phyloP scores from a whole-genome alignment of 345 rosid species.

The Salix brachista region DNA sequence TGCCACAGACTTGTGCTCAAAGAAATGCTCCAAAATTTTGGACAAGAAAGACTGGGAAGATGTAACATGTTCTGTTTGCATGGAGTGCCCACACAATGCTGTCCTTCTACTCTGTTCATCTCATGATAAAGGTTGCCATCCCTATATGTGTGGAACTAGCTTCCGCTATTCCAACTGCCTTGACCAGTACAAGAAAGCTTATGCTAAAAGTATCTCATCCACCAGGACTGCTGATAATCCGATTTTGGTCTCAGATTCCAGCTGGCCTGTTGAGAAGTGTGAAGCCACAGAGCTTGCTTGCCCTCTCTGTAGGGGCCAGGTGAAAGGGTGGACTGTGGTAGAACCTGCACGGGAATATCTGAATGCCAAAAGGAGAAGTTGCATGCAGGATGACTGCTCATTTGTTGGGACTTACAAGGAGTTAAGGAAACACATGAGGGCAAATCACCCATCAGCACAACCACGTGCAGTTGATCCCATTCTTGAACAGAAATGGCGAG shows the following conservation, averaged over 20 bases:
- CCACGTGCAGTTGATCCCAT: slow-evolving; percentile 80
- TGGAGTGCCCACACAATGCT: slow-evolving; percentile 96
- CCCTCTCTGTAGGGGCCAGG: slow-evolving; percentile 95
- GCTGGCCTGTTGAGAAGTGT: slow-evolving; percentile 41
- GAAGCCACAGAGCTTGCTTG: slow-evolving; percentile 65
- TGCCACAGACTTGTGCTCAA: slow-evolving; percentile 29
- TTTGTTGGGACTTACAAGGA: slow-evolving; percentile 76
- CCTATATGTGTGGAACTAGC: slow-evolving; percentile 98
- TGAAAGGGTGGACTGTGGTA: slow-evolving; percentile 96
- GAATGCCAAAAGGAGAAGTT: slow-evolving; percentile 70
- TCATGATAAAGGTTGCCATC: slow-evolving; percentile 93
- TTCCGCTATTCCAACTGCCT: slow-evolving; percentile 92
- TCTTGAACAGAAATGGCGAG: slow-evolving; percentile 83
- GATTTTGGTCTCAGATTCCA: slow-evolving; percentile 26
- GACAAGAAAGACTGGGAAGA: slow-evolving; percentile 83
- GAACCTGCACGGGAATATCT: slow-evolving; percentile 75
- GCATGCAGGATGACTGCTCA: slow-evolving; percentile 89
- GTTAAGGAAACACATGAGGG: slow-evolving; percentile 86
- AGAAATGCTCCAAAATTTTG: slow-evolving; percentile 47
- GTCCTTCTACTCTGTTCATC: slow-evolving; percentile 98
- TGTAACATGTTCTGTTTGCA: slow-evolving; percentile 87
- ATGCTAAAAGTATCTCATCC: slow-evolving; percentile 51
- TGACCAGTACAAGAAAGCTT: slow-evolving; percentile 84
- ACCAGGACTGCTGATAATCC: slow-evolving; percentile 30
- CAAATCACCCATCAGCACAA: slow-evolving; percentile 66